These are phyloP conservation scores for Oryza glaberrima DNA, from an alignment of 176 grass and related monocot species.

Conservation along the genomic window DNA sequence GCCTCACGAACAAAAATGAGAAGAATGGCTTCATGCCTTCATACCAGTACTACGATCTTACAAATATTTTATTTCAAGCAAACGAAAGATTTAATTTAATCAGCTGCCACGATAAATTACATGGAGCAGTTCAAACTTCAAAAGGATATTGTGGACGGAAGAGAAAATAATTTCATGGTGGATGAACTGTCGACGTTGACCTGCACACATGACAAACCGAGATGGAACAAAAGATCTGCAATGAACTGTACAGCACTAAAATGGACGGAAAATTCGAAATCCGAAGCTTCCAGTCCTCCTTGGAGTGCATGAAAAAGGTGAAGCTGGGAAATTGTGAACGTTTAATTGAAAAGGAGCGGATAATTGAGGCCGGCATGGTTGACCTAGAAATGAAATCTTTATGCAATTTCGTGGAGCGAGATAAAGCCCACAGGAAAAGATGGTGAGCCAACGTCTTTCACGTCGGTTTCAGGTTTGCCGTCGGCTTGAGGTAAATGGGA, in stretches of 20 bases:
- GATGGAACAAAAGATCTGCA: not conserved
- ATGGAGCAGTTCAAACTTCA: not conserved
- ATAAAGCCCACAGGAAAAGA: not conserved
- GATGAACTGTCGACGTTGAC: constrained; percentile 28
- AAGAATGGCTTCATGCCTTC: not conserved
- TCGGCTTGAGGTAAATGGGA: not conserved
- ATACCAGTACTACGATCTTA: not conserved
- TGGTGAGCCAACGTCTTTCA: not conserved
- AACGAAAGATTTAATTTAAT: not conserved
- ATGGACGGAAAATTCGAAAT: not conserved
- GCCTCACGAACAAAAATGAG: not conserved
- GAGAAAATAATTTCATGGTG: not conserved
- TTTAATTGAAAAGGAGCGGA: not conserved
- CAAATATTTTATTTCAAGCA: not conserved
- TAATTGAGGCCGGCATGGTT: constrained; percentile 32
- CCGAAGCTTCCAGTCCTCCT: not conserved
- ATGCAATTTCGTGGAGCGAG: not conserved
- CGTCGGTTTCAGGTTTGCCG: not conserved
- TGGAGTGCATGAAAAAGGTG: not conserved
- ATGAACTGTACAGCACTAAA: not conserved
- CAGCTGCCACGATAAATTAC: not conserved
- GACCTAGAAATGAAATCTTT: not conserved
- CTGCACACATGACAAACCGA: not conserved
- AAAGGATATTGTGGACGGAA: not conserved
- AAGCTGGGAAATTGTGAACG: not conserved